Conservation (phyloP, 768 basidiomycete species). For the Leccinum aurantiacum region DNA sequence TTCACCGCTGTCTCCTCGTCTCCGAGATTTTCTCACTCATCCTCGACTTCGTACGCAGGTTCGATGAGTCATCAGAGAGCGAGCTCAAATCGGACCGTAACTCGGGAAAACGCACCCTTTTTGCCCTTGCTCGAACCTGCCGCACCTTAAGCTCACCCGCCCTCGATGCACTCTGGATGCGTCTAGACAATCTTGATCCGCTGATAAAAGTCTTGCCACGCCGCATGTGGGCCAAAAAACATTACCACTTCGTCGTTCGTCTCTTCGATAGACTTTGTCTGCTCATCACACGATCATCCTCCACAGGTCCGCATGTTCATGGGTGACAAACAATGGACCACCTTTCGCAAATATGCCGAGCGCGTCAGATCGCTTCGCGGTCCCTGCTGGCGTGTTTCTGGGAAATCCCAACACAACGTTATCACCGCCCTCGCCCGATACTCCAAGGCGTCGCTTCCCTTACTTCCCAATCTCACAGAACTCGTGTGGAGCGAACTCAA, state of each 20-base stretch:
- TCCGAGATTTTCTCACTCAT: conserved; percentile 24
- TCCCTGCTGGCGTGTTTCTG: conserved; percentile 22
- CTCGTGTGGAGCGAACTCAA: conserved; percentile 28
- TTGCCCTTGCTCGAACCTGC: conserved; percentile 29
- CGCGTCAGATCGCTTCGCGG: conserved; percentile 26
- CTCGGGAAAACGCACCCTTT: conserved; percentile 24
- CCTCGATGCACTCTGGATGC: conserved; percentile 31
- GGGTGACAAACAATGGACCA: conserved; percentile 29
- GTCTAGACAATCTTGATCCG: conserved; percentile 29
- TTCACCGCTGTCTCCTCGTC: conserved; percentile 26
- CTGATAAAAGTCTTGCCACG: conserved; percentile 26
- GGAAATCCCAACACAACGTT: conserved; percentile 17
- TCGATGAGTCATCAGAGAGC: conserved; percentile 23
- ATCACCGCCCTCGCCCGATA: conserved; percentile 17
- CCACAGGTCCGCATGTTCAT: conserved; percentile 25
- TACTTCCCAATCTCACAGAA: conserved; percentile 28
- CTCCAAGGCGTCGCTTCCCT: conserved; percentile 14
- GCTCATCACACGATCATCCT: background rate
- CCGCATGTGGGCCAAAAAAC: conserved; percentile 28
- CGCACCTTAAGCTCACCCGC: conserved; percentile 21
- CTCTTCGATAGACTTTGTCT: background rate
- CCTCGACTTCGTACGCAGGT: conserved; percentile 20
- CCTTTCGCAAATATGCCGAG: conserved; percentile 25
- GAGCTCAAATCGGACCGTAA: conserved; percentile 15
- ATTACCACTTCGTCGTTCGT: conserved; percentile 22